These are phyloP conservation scores for Ceratorhiza oryzae-sativae DNA, from an alignment of 1,284 basidiomycete genomes.

Conservation along the genomic window DNA sequence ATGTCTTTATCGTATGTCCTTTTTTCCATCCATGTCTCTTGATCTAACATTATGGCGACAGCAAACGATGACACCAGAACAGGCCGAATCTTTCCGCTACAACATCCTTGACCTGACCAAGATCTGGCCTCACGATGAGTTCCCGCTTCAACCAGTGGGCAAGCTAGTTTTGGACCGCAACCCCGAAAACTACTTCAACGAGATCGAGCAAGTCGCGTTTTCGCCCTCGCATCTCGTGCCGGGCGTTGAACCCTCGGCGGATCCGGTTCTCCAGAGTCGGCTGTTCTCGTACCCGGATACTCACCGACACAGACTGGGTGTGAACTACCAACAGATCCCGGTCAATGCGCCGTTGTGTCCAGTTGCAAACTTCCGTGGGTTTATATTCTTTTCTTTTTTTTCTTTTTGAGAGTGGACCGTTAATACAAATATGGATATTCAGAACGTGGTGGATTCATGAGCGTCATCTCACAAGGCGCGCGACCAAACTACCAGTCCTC, in stretches of 20 bases:
- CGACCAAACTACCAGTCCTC: conserved; percentile 88
- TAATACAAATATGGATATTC: not conserved
- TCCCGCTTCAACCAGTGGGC: conserved; percentile 85
- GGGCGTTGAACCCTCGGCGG: conserved; percentile 86
- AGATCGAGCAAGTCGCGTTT: conserved; percentile 73
- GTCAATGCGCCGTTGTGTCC: conserved; percentile 82
- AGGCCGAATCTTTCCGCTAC: conserved; percentile 91
- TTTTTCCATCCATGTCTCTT: not conserved
- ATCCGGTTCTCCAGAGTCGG: conserved; percentile 91
- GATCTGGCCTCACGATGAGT: conserved; percentile 83
- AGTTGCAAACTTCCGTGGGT: conserved; percentile 78
- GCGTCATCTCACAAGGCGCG: conserved; percentile 78
- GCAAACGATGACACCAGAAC: conserved; percentile 89
- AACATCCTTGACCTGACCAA: conserved; percentile 92
- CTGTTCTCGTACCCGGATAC: conserved; percentile 97
- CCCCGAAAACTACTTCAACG: conserved; percentile 84
- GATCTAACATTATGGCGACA: conserved; percentile 47
- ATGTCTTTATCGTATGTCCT: conserved; percentile 68
- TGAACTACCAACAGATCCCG: conserved; percentile 89
- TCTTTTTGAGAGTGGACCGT: not conserved
- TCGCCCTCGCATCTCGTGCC: conserved; percentile 85
- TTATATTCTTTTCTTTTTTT: not conserved
- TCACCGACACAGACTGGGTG: conserved; percentile 82
- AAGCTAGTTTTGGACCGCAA: conserved; percentile 89
- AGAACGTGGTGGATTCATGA: conserved; percentile 71